Evolutionary conservation across 331 rosid species (phyloP).

Genomic region (Prunus yedoensis): DNA sequence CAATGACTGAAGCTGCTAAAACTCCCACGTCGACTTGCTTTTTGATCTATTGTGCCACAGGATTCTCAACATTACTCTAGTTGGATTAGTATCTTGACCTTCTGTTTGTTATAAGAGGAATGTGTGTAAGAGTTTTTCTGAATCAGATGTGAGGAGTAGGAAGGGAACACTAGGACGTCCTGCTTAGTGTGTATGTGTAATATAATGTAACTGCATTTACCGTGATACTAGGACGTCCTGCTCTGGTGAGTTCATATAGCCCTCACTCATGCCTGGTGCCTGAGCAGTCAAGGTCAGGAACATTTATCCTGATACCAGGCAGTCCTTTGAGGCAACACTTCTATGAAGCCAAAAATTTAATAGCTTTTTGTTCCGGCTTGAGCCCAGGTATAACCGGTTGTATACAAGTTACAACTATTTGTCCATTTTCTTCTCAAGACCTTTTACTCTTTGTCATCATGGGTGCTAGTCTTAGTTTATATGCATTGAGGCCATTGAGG

Average conservation of each 20-base stretch:
- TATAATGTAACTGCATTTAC: neutral
- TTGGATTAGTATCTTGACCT: neutral
- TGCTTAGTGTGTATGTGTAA: neutral
- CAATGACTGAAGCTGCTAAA: neutral
- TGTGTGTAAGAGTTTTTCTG: neutral
- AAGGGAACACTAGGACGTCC: no score
- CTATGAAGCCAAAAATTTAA: neutral
- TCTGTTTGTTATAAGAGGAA: neutral
- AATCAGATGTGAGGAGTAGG: neutral
- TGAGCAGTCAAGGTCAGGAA: neutral
- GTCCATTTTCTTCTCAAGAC: no score
- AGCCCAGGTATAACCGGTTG: no score
- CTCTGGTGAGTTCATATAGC: no score
- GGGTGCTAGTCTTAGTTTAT: no score
- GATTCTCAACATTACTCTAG: neutral
- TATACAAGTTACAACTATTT: no score
- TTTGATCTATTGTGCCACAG: neutral
- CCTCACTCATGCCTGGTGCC: neutral
- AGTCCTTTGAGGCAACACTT: neutral
- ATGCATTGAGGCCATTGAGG: no score
- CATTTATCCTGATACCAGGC: neutral
- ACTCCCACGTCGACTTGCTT: neutral
- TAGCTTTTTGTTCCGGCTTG: neutral
- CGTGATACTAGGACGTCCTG: neutral
- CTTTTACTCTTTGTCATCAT: no score